Percentiles rank a stretch among this genome's conserved stretches.
phyloP scores from a whole-genome alignment of 352 stramenopile species.

The Globisporangium iwayamae region DNA sequence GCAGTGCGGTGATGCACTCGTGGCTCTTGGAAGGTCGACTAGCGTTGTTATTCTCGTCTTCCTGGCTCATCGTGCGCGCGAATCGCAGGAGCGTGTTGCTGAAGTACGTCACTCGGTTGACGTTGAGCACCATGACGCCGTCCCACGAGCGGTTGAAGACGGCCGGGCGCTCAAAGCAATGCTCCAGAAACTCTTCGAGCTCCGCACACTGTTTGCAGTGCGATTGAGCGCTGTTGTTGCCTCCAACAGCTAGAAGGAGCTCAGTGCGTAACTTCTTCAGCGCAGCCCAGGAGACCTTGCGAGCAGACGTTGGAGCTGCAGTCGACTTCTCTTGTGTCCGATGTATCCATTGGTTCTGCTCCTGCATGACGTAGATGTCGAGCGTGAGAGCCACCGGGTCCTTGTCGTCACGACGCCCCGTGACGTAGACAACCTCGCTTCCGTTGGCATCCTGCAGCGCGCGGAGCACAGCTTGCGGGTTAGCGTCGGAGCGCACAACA shows the following conservation, averaged over 20 bases:
- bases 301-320: background rate
- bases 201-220: background rate
- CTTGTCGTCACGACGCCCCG: background rate
- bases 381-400: slow-evolving; percentile 2
- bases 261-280: background rate
- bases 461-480: background rate
- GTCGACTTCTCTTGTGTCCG: background rate
- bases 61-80: background rate
- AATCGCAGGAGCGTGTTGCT: background rate
- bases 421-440: background rate
- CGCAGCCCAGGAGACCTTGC: background rate
- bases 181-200: background rate
- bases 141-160: slow-evolving; percentile 6
- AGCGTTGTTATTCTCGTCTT: background rate
- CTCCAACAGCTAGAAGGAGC: background rate
- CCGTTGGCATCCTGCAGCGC: background rate
- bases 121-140: slow-evolving; percentile 1
- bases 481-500: background rate
- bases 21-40: background rate
- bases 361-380: slow-evolving; percentile 1
- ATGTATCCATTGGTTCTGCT: background rate
- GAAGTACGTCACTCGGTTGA: slow-evolving; percentile 1
- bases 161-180: slow-evolving; percentile 7
- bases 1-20: background rate
- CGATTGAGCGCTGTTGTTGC: background rate